A percentile compares a stretch with the other conserved stretches of the same genome.
These are phyloP conservation scores for Cryptococcus sp. DNA, from an alignment of 1,284 basidiomycete genomes.

Conservation along the genomic window DNA sequence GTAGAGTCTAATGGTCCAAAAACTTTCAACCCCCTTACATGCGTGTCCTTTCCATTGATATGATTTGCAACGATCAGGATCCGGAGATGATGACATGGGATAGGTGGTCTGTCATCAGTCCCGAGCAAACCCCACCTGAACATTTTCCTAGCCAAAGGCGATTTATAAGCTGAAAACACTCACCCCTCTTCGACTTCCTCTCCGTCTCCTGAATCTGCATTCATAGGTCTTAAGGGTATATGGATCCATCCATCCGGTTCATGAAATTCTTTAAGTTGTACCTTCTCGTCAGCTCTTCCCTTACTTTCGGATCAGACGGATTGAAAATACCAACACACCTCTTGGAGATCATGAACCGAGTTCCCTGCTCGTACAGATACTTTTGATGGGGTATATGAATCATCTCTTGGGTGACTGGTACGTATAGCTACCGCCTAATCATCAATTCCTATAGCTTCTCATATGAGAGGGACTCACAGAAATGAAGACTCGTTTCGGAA, in stretches of 20 bases:
- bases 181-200: constrained; percentile 48
- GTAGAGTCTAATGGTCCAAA: constrained; percentile 61
- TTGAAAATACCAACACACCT: constrained; percentile 51
- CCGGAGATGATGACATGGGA: constrained; percentile 85
- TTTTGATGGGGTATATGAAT: constrained; percentile 94
- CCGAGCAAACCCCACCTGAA: too few relatives aligned
- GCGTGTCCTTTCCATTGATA: constrained; percentile 98
- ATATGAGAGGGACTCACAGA: constrained; percentile 57
- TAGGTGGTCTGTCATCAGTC: constrained; percentile 60
- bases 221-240: constrained; percentile 74
- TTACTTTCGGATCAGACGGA: neutral
- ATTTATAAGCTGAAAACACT: constrained; percentile 5
- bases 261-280: constrained; percentile 74
- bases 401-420: constrained; percentile 81
- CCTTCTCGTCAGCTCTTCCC: constrained; percentile 30
- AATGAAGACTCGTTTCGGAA: constrained; percentile 82
- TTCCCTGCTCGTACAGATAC: constrained; percentile 89
- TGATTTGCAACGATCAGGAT: constrained; percentile 89
- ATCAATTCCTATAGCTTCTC: neutral
- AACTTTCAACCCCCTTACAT: constrained; percentile 82
- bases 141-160: neutral
- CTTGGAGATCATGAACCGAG: constrained; percentile 84
- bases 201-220: constrained; percentile 65
- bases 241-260: constrained; percentile 95
- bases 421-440: constrained; percentile 82